Evolutionary conservation across 176 grass and related monocot genomes (phyloP), one percentile per base, ranked within the genome.

Genomic region (Aegilops tauschii): DNA sequence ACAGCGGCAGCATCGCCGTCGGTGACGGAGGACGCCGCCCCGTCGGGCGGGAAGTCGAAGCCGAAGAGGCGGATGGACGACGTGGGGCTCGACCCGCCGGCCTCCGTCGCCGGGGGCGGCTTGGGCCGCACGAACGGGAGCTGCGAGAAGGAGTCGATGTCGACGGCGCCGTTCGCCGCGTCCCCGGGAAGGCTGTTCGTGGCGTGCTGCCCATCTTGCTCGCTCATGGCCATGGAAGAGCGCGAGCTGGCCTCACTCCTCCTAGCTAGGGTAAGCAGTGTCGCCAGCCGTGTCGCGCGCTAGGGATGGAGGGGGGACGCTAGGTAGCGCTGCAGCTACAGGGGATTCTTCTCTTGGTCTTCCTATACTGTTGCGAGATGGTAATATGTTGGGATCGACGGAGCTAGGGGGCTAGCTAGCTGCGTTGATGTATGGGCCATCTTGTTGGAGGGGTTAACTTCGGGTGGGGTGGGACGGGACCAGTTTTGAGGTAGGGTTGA

Each of bases 61-160:
- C 94, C 97, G 66, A 97, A 96, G 56, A 99, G 94, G 8, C 94
- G 94, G 81, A 99, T 90, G 58, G 93, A 32, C 49, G 93, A 42
- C 69, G 81, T 70, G 17, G 86, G 77, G 31, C 71, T 85, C 30
- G 87, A 77, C 35, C 68, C 32, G 59, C 72, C 80, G 34, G 73
- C 73, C 29, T 62, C 76, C 40, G 78, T 25, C 12, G 35, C 62
- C 47, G 37, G 14, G 50, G 73, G 79, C 18, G 71, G 69, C 25
- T 45, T 85, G 36, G 85, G 86, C 14, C 96, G 93, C 9, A 91
- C 86, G 79, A 95, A 94, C 0, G 96, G 96, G 36, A 98, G 90
- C 85, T 98, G 96, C 1, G 96, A 93, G 76, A 98, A 98, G 14
- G 91, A 93, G 86, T 95, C 86, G 65, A 98, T 91, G 91, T 78